Evolutionary conservation across 768 basidiomycete species (phyloP), one percentile per base, ranked within the genome.

Genomic region (Panellus pusillus): DNA sequence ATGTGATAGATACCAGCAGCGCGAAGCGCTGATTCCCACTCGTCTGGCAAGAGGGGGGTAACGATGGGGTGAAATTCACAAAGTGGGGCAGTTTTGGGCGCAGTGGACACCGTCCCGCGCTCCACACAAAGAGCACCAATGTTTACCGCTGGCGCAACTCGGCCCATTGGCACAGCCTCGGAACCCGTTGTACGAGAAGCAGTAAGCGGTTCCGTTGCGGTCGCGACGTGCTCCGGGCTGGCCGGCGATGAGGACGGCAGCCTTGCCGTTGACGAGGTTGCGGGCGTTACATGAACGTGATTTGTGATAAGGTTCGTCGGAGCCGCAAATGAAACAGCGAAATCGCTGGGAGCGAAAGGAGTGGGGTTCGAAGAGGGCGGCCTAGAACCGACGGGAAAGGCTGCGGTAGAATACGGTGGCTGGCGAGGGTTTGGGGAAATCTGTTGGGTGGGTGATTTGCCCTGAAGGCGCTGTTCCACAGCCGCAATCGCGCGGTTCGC

Each of bases 81-180:
- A 24, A 6, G 37, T 19, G n/a, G 9, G 13, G 47, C 62, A 65
- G 2, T 18, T 18, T 38, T 68, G 64, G 0, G 62, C 63, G 14
- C 49, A 50, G 41, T 69, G 59, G 1, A 28, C 9, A 13, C 42
- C 38, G 32, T 27, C 14, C 2, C 24, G 14, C 0, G 19, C 27
- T n/a, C 52, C 49, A 38, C 65, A 66, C 12, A 66, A 52, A 28
- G 61, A 42, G 47, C 65, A 64, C 36, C 29, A 27, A 43, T 66
- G 63, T n/a, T 52, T 18, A 2, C 39, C 38, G 13, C 31, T 31
- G 28, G 31, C 19, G 13, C 14, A 32, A n/a, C 14, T 28, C 31
- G n/a, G 38, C 6, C 14, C 2, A 19, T 27, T 27, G 46, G 37
- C 44, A 18, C 60, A 44, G 2, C 42, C 35, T 17, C 15, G 20